Conservation (phyloP, 2,329 filamentous ascomycete species). For the Arachnomyces sp. region DNA sequence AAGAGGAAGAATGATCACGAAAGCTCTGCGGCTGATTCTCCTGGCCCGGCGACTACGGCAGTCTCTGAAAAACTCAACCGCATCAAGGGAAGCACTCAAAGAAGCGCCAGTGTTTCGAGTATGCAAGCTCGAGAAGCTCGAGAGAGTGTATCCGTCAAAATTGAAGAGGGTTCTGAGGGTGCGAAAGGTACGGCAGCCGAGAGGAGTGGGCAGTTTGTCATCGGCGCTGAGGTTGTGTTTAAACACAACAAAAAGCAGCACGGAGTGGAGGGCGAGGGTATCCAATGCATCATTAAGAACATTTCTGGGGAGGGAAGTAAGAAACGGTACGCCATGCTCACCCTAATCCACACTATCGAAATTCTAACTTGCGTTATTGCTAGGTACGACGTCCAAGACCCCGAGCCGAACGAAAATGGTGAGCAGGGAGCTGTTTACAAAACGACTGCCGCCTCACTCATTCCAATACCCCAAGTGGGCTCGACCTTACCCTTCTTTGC, state of each 20-base stretch:
- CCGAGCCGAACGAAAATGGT: constrained; percentile 62
- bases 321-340: constrained; percentile 42
- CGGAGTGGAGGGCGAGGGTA: constrained; percentile 48
- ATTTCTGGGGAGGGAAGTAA: constrained; percentile 65
- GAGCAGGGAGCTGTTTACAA: constrained; percentile 56
- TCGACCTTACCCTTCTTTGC: constrained; percentile 54
- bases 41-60: constrained; percentile 32
- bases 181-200: constrained; percentile 38
- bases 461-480: constrained; percentile 59
- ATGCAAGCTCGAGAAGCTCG: constrained; percentile 29
- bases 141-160: constrained; percentile 30
- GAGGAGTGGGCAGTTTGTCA: constrained; percentile 33
- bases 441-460: constrained; percentile 66
- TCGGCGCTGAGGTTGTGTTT: constrained; percentile 44
- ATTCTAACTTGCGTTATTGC: constrained; percentile 13
- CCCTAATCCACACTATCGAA: constrained; percentile 1
- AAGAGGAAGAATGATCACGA: constrained; percentile 40
- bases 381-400: constrained; percentile 71
- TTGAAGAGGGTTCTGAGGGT: constrained; percentile 37
- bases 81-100: constrained; percentile 32
- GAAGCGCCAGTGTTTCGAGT: constrained; percentile 37
- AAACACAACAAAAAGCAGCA: constrained; percentile 44
- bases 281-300: constrained; percentile 67
- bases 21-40: constrained; percentile 36
- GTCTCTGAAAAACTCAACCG: constrained; percentile 36